Conservation (phyloP, 2,329 filamentous ascomycete genomes). For the Hansfordia pulvinata region DNA sequence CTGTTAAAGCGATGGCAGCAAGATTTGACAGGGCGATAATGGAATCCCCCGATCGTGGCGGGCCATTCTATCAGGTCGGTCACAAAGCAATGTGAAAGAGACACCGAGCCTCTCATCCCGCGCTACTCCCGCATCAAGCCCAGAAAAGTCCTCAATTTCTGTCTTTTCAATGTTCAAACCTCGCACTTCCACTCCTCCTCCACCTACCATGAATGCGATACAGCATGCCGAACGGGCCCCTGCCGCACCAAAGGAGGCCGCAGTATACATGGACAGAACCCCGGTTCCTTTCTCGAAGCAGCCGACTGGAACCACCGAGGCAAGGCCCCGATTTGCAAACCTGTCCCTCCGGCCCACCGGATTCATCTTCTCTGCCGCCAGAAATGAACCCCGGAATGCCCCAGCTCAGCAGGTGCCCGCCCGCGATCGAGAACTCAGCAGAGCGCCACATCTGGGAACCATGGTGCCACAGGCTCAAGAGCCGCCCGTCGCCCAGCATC, state of each 20-base stretch:
- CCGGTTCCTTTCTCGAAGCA: no score
- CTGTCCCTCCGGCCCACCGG: constrained; percentile 7
- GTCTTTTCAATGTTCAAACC: no score
- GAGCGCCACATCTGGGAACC: constrained; percentile 20
- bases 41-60: constrained; percentile 8
- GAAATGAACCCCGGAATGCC: constrained; percentile 7
- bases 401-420: constrained; percentile 5
- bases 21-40: constrained; percentile 29
- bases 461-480: constrained; percentile 23
- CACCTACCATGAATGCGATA: no score
- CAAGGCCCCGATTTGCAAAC: constrained; percentile 5
- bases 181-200: no score
- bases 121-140: no score
- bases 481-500: constrained; percentile 23
- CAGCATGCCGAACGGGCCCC: no score
- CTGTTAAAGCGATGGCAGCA: constrained; percentile 36
- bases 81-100: constrained; percentile 5
- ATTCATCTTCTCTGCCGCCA: constrained; percentile 6
- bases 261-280: no score
- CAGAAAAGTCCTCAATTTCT: no score
- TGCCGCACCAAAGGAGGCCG: no score
- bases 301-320: constrained; percentile 4
- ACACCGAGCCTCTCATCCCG: constrained; percentile 10
- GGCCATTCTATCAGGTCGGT: constrained; percentile 4
- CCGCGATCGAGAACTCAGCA: constrained; percentile 6